Conservation (phyloP, 2,329 filamentous ascomycete species). For the Botrytis hyacinthi region DNA sequence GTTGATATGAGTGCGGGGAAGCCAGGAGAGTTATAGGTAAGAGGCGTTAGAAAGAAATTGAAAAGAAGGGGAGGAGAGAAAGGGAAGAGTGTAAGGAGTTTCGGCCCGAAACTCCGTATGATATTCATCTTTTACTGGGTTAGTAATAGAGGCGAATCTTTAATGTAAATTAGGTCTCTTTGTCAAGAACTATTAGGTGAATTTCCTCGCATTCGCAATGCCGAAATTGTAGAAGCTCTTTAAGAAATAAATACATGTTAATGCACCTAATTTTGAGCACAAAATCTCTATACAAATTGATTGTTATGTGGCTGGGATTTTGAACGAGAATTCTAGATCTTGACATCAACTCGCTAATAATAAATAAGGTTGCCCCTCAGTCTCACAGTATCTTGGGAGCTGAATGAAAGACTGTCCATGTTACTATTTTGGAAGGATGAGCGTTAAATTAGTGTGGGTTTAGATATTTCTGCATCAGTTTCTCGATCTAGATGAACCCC, state of each 20-base stretch:
- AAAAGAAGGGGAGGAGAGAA: neutral
- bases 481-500: neutral
- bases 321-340: neutral
- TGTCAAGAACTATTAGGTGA: neutral
- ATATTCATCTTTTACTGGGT: neutral
- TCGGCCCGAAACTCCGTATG: neutral
- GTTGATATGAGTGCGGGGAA: neutral
- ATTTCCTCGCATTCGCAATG: neutral
- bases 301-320: neutral
- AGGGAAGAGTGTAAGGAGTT: neutral
- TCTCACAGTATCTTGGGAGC: neutral
- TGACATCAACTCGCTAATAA: neutral
- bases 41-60: no score
- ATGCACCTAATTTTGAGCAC: neutral
- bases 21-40: neutral
- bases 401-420: neutral
- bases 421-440: no score
- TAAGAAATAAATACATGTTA: neutral
- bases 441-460: neutral
- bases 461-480: neutral
- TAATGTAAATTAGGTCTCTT: neutral
- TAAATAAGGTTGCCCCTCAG: neutral
- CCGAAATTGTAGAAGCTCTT: no score
- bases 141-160: neutral
- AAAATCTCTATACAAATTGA: neutral